Percentiles rank a stretch among this genome's conserved stretches.
phyloP scores from a whole-genome alignment of 257 asterid species.

The Jacaranda mimosifolia region DNA sequence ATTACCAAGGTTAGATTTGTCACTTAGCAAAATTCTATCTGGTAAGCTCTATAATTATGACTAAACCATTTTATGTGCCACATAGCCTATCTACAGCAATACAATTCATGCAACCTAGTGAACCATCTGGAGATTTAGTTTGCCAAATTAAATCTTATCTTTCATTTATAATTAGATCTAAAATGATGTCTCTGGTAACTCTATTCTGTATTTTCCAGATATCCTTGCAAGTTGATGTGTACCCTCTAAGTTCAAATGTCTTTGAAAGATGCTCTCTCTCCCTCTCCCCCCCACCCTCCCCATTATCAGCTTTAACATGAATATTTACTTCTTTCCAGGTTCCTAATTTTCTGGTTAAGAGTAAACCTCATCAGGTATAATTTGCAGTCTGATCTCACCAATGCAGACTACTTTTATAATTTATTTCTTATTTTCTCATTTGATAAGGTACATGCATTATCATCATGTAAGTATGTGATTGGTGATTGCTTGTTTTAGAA shows the following conservation, averaged over 20 bases:
- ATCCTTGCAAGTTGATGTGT: conserved; percentile 23
- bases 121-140: conserved; percentile 11
- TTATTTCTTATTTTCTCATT: conserved; percentile 8
- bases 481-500: conserved; percentile 25
- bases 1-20: background rate
- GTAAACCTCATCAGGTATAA: conserved; percentile 91
- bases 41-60: background rate
- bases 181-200: background rate
- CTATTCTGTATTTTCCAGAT: conserved; percentile 4
- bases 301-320: conserved; percentile 20
- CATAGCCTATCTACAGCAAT: conserved; percentile 7
- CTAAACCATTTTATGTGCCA: conserved; percentile 8
- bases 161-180: conserved; percentile 7
- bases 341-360: conserved; percentile 76
- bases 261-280: background rate
- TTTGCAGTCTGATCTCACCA: conserved; percentile 26
- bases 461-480: conserved; percentile 22
- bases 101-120: conserved; percentile 7
- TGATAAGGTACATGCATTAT: conserved; percentile 1
- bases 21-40: background rate
- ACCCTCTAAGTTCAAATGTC: background rate
- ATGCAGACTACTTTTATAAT: background rate
- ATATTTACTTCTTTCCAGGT: conserved; percentile 58
- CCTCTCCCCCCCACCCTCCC: background rate
- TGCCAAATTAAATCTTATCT: conserved; percentile 1